These are phyloP conservation scores for Rugonectria rugulosa DNA, from an alignment of 2,329 filamentous ascomycete genomes.

Conservation along the genomic window DNA sequence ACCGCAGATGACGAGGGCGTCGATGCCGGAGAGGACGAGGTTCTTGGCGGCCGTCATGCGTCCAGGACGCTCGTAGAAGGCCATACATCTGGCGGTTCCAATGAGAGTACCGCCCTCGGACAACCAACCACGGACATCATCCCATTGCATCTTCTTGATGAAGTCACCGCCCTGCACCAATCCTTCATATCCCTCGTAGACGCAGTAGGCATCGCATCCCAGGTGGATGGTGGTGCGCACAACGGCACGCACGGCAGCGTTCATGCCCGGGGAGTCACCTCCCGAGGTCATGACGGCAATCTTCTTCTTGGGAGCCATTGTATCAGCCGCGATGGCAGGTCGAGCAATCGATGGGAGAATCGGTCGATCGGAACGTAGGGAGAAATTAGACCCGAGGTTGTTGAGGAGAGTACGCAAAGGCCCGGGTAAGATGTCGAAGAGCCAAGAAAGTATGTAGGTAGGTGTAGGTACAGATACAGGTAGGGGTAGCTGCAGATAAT, in stretches of 20 bases:
- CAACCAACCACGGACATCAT: conserved; percentile 92
- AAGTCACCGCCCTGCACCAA: conserved; percentile 87
- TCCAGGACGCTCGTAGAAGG: conserved; percentile 88
- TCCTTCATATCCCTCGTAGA: conserved; percentile 96
- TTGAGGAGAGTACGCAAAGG: conserved; percentile 40
- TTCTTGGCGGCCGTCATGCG: conserved; percentile 90
- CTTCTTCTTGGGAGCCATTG: conserved; percentile 65
- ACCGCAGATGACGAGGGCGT: conserved; percentile 95
- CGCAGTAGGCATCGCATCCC: conserved; percentile 79
- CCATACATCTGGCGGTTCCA: conserved; percentile 91
- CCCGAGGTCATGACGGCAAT: conserved; percentile 95
- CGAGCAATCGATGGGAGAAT: conserved; percentile 16
- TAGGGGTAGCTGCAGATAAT: conserved; percentile 39
- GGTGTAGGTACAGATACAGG: no score
- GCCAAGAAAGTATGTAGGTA: conserved; percentile 41
- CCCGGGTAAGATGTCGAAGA: conserved; percentile 40
- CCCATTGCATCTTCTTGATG: conserved; percentile 89
- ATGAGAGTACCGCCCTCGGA: conserved; percentile 96
- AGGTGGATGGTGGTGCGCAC: conserved; percentile 91
- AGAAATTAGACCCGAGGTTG: conserved; percentile 38
- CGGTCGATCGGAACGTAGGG: conserved; percentile 23
- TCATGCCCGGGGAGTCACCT: conserved; percentile 95
- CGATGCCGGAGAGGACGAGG: conserved; percentile 90
- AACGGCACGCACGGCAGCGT: conserved; percentile 86
- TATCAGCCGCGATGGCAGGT: conserved; percentile 24